Percentiles rank a stretch among this genome's conserved stretches.
phyloP scores from a whole-genome alignment of 2,329 filamentous ascomycete species.

The Ceratocystis eucalypticola region DNA sequence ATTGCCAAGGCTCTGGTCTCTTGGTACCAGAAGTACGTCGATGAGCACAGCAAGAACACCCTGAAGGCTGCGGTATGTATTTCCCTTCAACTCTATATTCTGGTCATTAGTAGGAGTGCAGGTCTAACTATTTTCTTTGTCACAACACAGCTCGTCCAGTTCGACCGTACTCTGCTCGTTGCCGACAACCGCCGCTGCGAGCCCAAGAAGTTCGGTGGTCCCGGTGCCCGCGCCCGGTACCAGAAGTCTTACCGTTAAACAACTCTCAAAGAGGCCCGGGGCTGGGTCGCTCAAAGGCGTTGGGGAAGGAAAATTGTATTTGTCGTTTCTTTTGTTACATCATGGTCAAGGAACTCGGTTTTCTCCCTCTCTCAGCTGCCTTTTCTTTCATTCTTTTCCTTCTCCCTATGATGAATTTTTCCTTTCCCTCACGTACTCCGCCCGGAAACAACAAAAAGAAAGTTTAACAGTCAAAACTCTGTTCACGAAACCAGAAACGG shows the following conservation, averaged over 20 bases:
- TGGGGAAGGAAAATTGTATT: constrained; percentile 20
- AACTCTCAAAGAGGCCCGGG: constrained; percentile 19
- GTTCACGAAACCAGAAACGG: constrained; percentile 6
- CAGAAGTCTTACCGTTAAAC: constrained; percentile 98
- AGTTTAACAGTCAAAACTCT: constrained; percentile 10
- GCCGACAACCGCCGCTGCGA: constrained; percentile 98
- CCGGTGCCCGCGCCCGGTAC: constrained; percentile 89
- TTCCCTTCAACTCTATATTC: neutral
- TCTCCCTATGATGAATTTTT: constrained; percentile 10
- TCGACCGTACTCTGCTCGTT: constrained; percentile 93
- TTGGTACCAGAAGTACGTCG: constrained; percentile 99
- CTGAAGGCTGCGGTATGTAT: constrained; percentile 33
- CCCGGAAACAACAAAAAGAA: constrained; percentile 9
- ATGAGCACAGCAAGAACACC: constrained; percentile 99
- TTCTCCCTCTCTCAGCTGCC: constrained; percentile 20
- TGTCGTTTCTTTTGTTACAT: constrained; percentile 21
- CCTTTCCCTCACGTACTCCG: constrained; percentile 10
- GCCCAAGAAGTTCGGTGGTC: constrained; percentile 96
- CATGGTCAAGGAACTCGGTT: constrained; percentile 20
- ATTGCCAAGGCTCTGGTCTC: constrained; percentile 67
- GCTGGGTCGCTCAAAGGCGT: constrained; percentile 20
- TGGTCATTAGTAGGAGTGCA: neutral
- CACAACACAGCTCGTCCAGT: constrained; percentile 54
- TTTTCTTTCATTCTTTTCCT: constrained; percentile 18
- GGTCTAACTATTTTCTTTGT: constrained; percentile 58